phyloP scores from a whole-genome alignment of 2,329 filamentous ascomycete genomes.

The Botryotinia calthae region DNA sequence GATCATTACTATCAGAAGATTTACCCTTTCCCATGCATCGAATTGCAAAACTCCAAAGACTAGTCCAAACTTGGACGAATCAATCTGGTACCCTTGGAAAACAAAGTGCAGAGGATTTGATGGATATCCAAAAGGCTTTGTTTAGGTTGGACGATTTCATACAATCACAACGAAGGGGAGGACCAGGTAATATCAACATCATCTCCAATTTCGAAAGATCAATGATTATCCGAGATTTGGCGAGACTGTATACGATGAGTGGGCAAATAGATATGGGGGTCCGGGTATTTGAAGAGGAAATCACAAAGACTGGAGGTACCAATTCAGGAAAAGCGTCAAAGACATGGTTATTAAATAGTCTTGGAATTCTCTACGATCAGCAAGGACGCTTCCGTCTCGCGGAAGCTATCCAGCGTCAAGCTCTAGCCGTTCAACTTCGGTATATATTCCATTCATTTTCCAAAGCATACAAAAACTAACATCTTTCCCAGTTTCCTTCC shows the following conservation, averaged over 20 bases:
- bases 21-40: conserved; percentile 18
- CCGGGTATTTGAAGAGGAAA: conserved; percentile 17
- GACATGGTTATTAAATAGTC: conserved; percentile 17
- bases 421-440: conserved; percentile 19
- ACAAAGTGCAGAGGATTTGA: conserved; percentile 16
- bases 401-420: conserved; percentile 19
- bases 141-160: conserved; percentile 16
- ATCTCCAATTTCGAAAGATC: conserved; percentile 20
- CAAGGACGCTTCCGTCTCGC: conserved; percentile 17
- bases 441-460: neutral
- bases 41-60: conserved; percentile 18
- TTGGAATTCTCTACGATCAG: conserved; percentile 21
- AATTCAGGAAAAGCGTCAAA: conserved; percentile 20
- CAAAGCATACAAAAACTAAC: neutral
- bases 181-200: conserved; percentile 2
- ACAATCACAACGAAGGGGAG: conserved; percentile 16
- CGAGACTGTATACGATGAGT: conserved; percentile 17
- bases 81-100: conserved; percentile 11
- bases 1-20: conserved; percentile 17
- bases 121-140: conserved; percentile 19
- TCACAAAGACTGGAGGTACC: conserved; percentile 17
- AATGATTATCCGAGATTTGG: conserved; percentile 19
- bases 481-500: conserved; percentile 1
- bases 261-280: conserved; percentile 17
- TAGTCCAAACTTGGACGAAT: conserved; percentile 15